These are phyloP conservation scores for Larix kaempferi DNA, from an alignment of 75 land plant species.

Conservation along the genomic window DNA sequence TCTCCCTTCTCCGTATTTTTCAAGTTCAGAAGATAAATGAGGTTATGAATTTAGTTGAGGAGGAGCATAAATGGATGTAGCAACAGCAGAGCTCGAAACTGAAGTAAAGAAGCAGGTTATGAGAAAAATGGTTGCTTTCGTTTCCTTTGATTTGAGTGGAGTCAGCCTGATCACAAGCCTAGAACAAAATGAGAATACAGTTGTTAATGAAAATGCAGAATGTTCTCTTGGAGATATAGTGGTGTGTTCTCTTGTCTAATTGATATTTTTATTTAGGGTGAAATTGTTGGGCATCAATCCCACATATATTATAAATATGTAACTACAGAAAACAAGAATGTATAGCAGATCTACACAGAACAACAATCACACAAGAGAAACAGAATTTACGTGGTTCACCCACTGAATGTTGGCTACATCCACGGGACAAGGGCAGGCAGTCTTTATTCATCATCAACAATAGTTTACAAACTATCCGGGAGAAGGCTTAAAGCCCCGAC, in stretches of 20 bases:
- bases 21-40: constrained; percentile 33
- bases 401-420: no score
- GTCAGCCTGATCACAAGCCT: background rate
- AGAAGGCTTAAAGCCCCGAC: no score
- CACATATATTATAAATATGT: no score
- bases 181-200: background rate
- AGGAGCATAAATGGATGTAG: background rate
- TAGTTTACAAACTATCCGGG: no score
- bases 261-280: background rate
- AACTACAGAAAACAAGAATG: no score
- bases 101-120: background rate
- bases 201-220: constrained; percentile 1
- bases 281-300: no score
- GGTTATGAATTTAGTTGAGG: constrained; percentile 17
- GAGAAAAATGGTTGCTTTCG: background rate
- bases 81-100: background rate
- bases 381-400: no score
- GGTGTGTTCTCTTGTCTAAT: background rate
- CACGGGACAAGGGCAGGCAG: no score
- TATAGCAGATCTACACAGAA: no score
- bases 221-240: background rate
- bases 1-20: constrained; percentile 22
- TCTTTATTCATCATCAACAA: no score
- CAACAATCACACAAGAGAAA: no score
- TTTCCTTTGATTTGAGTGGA: constrained; percentile 1